Evolutionary conservation across 352 stramenopile species (phyloP), one percentile per base, ranked within the genome.

Genomic region (Phytophthora vignae): DNA sequence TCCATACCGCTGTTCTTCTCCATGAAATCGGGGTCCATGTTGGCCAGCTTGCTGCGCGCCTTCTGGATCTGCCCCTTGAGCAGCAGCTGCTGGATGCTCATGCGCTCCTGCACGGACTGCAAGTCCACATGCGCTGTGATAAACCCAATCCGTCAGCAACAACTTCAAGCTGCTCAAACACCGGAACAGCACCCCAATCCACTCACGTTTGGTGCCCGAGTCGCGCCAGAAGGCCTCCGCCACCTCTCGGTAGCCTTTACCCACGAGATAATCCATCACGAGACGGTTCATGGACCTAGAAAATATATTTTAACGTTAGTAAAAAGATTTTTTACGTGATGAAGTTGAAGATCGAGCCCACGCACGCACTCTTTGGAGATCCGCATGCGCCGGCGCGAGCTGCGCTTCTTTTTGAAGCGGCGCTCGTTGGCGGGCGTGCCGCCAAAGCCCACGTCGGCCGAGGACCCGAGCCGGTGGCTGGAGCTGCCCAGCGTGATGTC

Each of bases 191-290:
- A 0, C 12, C 19, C 11, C 6, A 49, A 5, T 22, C 15, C 10
- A 87, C 85, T 55, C 69, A 94, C 87, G 87, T 62, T 90, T 88
- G 9, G 84, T 92, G 61, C 67, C 83, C 31, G 87, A 91, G 53
- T 94, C 84, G 3, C 75, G 70, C 84, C 82, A 90, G 54, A 94
- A 92, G 6, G 87, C 87, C 67, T 94, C 87, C 6, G 87, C 87
- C 44, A 92, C 85, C 19, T 94, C 82, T 55, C 85, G 83, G 46
- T 92, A 92, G 54, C 87, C 87, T 67, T 92, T 94, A 11, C 87
- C 85, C 4, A 94, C 83, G n/a, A 94, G 75, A 50, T 92, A 94
- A 48, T 94, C 85, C 87, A 94, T 92, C 66, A 94, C 87, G 12
- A 94, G 60, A 9, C 85, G 83, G 57, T 94, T 90, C 87, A 94